These are phyloP conservation scores for Arthrobotrys sphaeroides DNA, from an alignment of 2,329 filamentous ascomycete genomes.

Conservation along the genomic window DNA sequence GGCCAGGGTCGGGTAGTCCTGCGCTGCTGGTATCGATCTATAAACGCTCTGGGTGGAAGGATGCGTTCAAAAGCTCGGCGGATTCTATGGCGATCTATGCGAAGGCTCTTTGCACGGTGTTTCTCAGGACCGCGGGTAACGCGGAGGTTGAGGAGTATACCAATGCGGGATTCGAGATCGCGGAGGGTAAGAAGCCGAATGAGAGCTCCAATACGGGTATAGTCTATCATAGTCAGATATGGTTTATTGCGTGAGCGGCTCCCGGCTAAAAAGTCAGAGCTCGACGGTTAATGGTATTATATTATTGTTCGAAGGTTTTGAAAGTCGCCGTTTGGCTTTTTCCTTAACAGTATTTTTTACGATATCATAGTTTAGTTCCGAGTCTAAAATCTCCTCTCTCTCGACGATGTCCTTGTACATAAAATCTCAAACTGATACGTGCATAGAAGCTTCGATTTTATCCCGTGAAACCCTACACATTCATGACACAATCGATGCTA, in stretches of 20 bases:
- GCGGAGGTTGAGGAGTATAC: constrained; percentile 20
- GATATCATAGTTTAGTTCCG: too few relatives aligned
- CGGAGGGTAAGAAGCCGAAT: constrained; percentile 32
- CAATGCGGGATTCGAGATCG: constrained; percentile 19
- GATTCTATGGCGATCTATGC: constrained; percentile 22
- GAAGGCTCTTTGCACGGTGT: constrained; percentile 22
- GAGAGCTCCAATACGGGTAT: constrained; percentile 25
- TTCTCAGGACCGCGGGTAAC: constrained; percentile 1
- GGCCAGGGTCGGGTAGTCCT: constrained; percentile 17
- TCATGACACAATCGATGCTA: too few relatives aligned
- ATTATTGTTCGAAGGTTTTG: neutral
- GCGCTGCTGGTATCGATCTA: constrained; percentile 30
- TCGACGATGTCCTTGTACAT: too few relatives aligned
- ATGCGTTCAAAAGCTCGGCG: constrained; percentile 14
- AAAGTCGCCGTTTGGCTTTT: neutral
- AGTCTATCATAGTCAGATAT: constrained; percentile 24
- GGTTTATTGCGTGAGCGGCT: constrained; percentile 20
- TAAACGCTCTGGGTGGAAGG: constrained; percentile 26
- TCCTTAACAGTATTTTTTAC: too few relatives aligned
- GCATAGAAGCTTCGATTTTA: too few relatives aligned
- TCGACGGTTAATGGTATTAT: neutral
- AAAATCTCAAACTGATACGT: too few relatives aligned
- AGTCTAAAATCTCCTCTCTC: too few relatives aligned
- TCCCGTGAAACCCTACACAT: too few relatives aligned
- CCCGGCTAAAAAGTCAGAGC: neutral